Evolutionary conservation across 176 grass and related monocot species (phyloP).

Genomic region (Tillandsia fasciculata): DNA sequence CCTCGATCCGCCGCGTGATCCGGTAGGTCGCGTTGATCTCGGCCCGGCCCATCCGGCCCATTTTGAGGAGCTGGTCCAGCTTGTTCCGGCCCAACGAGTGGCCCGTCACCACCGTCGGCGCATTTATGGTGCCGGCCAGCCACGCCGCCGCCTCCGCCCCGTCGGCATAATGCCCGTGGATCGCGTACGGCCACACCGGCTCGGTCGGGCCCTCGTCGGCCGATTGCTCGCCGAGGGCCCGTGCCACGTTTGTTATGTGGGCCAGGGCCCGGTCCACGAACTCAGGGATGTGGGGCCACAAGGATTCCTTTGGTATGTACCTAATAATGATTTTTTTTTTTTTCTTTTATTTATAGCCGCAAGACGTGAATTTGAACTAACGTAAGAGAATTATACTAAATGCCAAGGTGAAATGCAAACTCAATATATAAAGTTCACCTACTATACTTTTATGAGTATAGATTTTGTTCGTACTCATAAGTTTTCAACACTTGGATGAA

Average conservation of each 20-base stretch:
- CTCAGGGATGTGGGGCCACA: slow-evolving; percentile 90
- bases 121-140: slow-evolving; percentile 53
- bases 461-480: too few species aligned
- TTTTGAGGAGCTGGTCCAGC: slow-evolving; percentile 82
- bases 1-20: slow-evolving; percentile 65
- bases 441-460: too few species aligned
- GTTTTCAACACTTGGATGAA: too few species aligned
- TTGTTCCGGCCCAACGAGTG: slow-evolving; percentile 95
- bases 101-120: slow-evolving; percentile 92
- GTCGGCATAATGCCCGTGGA: slow-evolving; percentile 92
- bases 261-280: slow-evolving; percentile 90
- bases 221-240: slow-evolving; percentile 47
- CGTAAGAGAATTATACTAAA: too few species aligned
- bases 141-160: slow-evolving; percentile 70
- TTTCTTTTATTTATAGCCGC: too few species aligned
- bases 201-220: not conserved
- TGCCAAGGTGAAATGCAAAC: too few species aligned
- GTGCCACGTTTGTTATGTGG: slow-evolving; percentile 73
- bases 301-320: slow-evolving; percentile 72
- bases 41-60: slow-evolving; percentile 32
- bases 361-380: too few species aligned
- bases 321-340: slow-evolving; percentile 6
- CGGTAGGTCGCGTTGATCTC: slow-evolving; percentile 72
- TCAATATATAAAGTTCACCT: too few species aligned
- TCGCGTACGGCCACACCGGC: slow-evolving; percentile 68